Conservation (phyloP, 768 basidiomycete species). For the Rossbeevera mucosa region DNA sequence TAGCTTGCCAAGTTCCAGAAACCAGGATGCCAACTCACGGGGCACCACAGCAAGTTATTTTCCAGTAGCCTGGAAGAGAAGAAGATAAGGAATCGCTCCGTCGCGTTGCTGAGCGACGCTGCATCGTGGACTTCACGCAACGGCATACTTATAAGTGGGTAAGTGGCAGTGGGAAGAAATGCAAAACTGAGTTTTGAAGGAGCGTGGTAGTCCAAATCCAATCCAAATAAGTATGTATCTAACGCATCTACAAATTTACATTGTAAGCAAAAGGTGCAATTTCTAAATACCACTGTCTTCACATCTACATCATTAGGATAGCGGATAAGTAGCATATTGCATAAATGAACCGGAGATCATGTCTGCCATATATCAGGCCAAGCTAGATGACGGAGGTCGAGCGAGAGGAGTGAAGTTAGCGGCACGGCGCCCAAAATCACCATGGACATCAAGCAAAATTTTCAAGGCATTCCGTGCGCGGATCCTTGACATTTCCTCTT, state of each 20-base stretch:
- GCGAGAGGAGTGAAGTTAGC: conserved; percentile 31
- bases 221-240: conserved; percentile 5
- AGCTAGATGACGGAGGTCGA: conserved; percentile 15
- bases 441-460: conserved; percentile 83
- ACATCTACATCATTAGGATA: conserved; percentile 18
- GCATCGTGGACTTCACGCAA: conserved; percentile 39
- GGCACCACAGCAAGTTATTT: conserved; percentile 54
- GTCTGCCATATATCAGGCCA: conserved; percentile 13
- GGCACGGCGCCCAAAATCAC: conserved; percentile 73
- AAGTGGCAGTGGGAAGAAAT: conserved; percentile 19
- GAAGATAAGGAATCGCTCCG: conserved; percentile 61
- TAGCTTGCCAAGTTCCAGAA: conserved; percentile 3
- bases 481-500: conserved; percentile 81
- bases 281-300: conserved; percentile 9
- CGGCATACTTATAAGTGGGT: no score
- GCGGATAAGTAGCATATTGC: conserved; percentile 8
- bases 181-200: background rate
- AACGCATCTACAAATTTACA: conserved; percentile 1
- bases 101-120: conserved; percentile 34
- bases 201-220: background rate
- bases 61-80: conserved; percentile 64
- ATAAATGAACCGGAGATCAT: background rate
- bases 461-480: conserved; percentile 94
- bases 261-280: conserved; percentile 1
- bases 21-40: conserved; percentile 43